Conservation (phyloP, 306 rosid genomes). For the Rosa persica region DNA sequence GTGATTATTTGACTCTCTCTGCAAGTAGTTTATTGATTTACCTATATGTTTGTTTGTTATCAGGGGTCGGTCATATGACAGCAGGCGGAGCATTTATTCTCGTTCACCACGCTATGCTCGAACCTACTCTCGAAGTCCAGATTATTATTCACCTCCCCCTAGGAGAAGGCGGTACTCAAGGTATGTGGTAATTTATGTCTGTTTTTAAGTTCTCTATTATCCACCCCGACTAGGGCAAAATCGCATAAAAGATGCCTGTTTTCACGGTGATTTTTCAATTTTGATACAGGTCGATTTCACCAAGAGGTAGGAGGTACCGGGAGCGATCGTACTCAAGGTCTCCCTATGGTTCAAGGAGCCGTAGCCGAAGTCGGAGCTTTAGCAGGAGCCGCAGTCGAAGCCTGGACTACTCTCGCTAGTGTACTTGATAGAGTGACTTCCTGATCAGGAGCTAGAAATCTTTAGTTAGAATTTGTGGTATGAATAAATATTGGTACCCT, state of each 20-base stretch:
- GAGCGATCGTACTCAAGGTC: slow-evolving; percentile 57
- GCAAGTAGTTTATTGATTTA: not conserved
- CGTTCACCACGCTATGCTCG: slow-evolving; percentile 44
- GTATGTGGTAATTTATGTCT: slow-evolving; percentile 24
- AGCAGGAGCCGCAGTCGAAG: slow-evolving; percentile 51
- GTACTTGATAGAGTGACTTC: not conserved
- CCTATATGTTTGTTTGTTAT: not conserved
- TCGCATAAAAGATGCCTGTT: not conserved
- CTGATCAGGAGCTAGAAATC: not conserved
- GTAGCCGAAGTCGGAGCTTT: slow-evolving; percentile 39
- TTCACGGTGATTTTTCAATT: not conserved
- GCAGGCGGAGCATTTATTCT: slow-evolving; percentile 34
- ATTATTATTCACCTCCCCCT: slow-evolving; percentile 49
- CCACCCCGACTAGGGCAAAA: not conserved
- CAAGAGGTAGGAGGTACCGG: slow-evolving; percentile 43
- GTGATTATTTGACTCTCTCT: not conserved
- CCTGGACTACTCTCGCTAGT: slow-evolving; percentile 49
- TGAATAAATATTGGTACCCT: not conserved
- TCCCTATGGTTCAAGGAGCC: slow-evolving; percentile 54
- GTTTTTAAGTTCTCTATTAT: not conserved
- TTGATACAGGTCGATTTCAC: slow-evolving; percentile 65
- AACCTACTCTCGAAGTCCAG: slow-evolving; percentile 51
- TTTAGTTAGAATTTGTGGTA: not conserved
- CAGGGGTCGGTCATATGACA: slow-evolving; percentile 44
- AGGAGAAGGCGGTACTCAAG: slow-evolving; percentile 48